Evolutionary conservation across 805 yeast genomes (phyloP).

Genomic region (Candida nanaspora): DNA sequence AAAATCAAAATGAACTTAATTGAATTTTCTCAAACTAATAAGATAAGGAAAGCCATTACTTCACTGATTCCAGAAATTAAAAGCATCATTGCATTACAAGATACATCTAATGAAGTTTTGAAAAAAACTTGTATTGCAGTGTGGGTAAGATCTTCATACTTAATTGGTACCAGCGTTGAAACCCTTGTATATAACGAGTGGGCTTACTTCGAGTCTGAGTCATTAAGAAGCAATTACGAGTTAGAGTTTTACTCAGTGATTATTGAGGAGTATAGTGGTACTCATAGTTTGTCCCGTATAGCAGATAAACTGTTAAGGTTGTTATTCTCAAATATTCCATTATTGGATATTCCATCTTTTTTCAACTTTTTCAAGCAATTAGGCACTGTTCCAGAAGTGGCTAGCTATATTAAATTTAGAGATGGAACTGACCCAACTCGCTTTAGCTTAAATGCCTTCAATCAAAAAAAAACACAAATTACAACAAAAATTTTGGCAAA

Average conservation of each 20-base stretch:
- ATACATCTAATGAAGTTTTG: constrained; percentile 7
- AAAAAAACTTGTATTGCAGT: constrained; percentile 9
- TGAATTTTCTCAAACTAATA: background rate
- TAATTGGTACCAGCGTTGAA: constrained; percentile 9
- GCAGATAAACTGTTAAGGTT: constrained; percentile 7
- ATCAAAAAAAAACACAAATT: constrained; percentile 9
- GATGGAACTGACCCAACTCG: constrained; percentile 14
- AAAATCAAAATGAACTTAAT: constrained; percentile 6
- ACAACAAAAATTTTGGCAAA: constrained; percentile 15
- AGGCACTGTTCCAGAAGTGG: constrained; percentile 4
- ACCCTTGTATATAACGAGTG: constrained; percentile 22
- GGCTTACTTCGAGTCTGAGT: constrained; percentile 18
- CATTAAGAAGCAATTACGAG: constrained; percentile 13
- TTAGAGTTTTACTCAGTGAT: constrained; percentile 16
- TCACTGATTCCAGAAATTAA: constrained; percentile 12
- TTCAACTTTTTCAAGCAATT: constrained; percentile 9
- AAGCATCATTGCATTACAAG: constrained; percentile 8
- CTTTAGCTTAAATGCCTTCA: constrained; percentile 10
- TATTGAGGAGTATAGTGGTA: constrained; percentile 9
- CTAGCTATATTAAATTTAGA: constrained; percentile 11
- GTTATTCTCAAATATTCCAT: constrained; percentile 13
- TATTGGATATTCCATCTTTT: constrained; percentile 6
- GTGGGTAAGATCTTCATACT: constrained; percentile 15
- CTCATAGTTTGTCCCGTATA: constrained; percentile 3
- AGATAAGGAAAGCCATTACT: background rate